These are phyloP conservation scores for Colletotrichum echinochloae DNA, from an alignment of 2,329 filamentous ascomycete genomes.

Conservation along the genomic window DNA sequence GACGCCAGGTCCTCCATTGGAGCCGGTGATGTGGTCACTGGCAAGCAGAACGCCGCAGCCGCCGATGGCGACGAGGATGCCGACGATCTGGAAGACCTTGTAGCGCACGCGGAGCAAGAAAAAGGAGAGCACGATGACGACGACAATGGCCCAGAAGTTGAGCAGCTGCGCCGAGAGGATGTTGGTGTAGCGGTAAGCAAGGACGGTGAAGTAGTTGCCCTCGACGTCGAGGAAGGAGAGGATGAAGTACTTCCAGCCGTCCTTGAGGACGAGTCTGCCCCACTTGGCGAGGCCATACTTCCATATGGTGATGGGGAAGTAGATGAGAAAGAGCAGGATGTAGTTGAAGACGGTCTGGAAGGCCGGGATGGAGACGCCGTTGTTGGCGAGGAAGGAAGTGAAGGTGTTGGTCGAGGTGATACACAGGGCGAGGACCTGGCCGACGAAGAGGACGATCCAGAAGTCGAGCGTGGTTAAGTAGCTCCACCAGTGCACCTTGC, in stretches of 20 bases:
- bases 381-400: conserved; percentile 75
- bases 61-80: conserved; percentile 91
- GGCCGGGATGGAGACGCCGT: conserved; percentile 85
- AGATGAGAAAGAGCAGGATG: conserved; percentile 83
- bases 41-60: conserved; percentile 89
- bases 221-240: conserved; percentile 94
- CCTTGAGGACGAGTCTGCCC: conserved; percentile 69
- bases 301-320: conserved; percentile 83
- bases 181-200: conserved; percentile 93
- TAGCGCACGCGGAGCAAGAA: conserved; percentile 88
- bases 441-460: conserved; percentile 83
- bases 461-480: conserved; percentile 90
- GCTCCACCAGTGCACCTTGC: conserved; percentile 70
- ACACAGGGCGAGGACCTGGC: conserved; percentile 87
- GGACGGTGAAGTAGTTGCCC: conserved; percentile 97
- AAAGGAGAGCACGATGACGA: conserved; percentile 89
- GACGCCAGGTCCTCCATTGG: conserved; percentile 74
- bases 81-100: conserved; percentile 84
- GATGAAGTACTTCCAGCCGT: conserved; percentile 95
- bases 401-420: conserved; percentile 96
- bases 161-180: conserved; percentile 93
- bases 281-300: conserved; percentile 82
- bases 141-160: conserved; percentile 98
- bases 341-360: conserved; percentile 99
- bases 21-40: conserved; percentile 85